phyloP scores from a whole-genome alignment of 2,329 filamentous ascomycete genomes.

The Stemphylium lycopersici region DNA sequence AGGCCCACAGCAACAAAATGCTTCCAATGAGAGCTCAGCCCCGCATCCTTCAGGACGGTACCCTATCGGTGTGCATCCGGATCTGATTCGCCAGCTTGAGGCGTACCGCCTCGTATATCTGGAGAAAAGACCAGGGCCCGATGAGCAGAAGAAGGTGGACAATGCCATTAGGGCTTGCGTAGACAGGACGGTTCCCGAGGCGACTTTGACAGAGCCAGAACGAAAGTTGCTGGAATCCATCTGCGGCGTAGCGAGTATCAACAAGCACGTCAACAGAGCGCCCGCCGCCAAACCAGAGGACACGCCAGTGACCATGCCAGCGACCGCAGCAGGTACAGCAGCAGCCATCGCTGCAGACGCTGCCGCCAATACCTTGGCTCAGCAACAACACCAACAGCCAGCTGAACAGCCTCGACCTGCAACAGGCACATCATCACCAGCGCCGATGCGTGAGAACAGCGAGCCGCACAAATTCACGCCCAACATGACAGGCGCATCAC shows the following conservation, averaged over 20 bases:
- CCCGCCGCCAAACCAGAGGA: slow-evolving; percentile 19
- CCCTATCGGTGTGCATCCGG: slow-evolving; percentile 34
- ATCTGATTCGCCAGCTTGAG: slow-evolving; percentile 42
- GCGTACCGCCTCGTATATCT: slow-evolving; percentile 43
- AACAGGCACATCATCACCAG: slow-evolving; percentile 3
- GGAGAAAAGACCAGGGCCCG: slow-evolving; percentile 27
- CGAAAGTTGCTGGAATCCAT: slow-evolving; percentile 33
- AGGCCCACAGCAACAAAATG: slow-evolving; percentile 7
- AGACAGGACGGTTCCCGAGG: slow-evolving; percentile 29
- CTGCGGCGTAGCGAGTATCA: slow-evolving; percentile 27
- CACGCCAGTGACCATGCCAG: slow-evolving; percentile 11
- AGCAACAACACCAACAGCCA: slow-evolving; percentile 1
- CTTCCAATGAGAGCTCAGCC: slow-evolving; percentile 9
- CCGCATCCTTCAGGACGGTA: slow-evolving; percentile 40
- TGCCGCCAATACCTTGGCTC: slow-evolving; percentile 28
- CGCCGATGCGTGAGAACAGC: slow-evolving; percentile 9
- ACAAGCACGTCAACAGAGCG: slow-evolving; percentile 21
- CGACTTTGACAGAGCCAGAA: slow-evolving; percentile 35
- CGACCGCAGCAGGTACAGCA: slow-evolving; percentile 33
- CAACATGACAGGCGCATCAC: slow-evolving; percentile 31
- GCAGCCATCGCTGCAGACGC: slow-evolving; percentile 44
- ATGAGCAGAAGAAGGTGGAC: slow-evolving; percentile 39
- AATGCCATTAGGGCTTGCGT: slow-evolving; percentile 44
- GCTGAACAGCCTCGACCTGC: slow-evolving; percentile 7
- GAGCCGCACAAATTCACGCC: slow-evolving; percentile 38